These are phyloP conservation scores for Geosmithia flava DNA, from an alignment of 2,329 filamentous ascomycete species.

Conservation along the genomic window DNA sequence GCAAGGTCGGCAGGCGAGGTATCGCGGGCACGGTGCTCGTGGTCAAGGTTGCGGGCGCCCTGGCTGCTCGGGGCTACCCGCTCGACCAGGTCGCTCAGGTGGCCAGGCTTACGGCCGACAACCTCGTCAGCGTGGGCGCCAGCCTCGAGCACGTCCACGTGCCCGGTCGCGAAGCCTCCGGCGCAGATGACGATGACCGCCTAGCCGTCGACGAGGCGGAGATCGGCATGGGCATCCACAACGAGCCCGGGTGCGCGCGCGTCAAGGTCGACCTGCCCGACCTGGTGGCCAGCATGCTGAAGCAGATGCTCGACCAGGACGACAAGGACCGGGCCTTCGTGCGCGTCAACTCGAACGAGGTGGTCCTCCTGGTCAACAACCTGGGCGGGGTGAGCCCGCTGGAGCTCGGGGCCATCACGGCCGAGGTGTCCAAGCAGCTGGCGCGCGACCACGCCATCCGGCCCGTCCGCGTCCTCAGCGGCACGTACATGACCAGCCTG, in stretches of 20 bases:
- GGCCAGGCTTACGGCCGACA: constrained; percentile 58
- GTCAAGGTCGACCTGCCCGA: constrained; percentile 37
- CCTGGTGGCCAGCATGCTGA: constrained; percentile 53
- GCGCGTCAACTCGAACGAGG: constrained; percentile 47
- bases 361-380: constrained; percentile 64
- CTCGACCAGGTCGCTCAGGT: constrained; percentile 62
- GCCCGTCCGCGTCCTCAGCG: constrained; percentile 52
- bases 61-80: constrained; percentile 58
- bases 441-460: constrained; percentile 41
- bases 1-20: constrained; percentile 85
- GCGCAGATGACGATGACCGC: constrained; percentile 38
- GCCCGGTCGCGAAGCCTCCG: constrained; percentile 50
- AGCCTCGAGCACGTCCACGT: constrained; percentile 89
- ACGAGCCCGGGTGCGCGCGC: constrained; percentile 47
- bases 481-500: constrained; percentile 68
- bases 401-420: constrained; percentile 59
- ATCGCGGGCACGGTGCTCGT: constrained; percentile 87
- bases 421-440: constrained; percentile 55
- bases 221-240: constrained; percentile 70
- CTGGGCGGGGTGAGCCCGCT: constrained; percentile 61
- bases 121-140: constrained; percentile 75
- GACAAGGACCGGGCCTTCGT: constrained; percentile 64
- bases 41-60: constrained; percentile 77
- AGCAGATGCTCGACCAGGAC: constrained; percentile 50
- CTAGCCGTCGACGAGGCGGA: constrained; percentile 47